Evolutionary conservation across 371 early-diverging fungal genomes (phyloP), one percentile per base, ranked within the genome.

Genomic region (Gilbertella persicaria): DNA sequence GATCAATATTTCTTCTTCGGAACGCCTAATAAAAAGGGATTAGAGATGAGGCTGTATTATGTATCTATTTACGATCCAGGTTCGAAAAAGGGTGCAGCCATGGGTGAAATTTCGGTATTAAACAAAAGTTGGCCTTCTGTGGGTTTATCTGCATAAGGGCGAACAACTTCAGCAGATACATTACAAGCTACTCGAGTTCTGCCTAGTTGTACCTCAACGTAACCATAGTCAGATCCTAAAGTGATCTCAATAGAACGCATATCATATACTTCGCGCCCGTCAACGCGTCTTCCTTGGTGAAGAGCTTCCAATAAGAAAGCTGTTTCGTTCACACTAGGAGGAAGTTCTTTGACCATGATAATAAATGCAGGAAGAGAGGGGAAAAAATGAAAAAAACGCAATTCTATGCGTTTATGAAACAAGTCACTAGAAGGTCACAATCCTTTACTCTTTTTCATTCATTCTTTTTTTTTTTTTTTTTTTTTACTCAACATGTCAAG

Each of bases 121-220:
- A 96, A 90, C 36, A 71, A 48, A 13, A 97, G 66, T 9, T 86
- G 69, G 1, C 98, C 98, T 60, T 98, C 97, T 14, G 88, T 88
- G 4, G 96, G 91, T 38, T 83, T 82, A 57, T 84, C 89, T 1
- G 81, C 69, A 23, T 69, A 69, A 16, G 97, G 97, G 47, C 92
- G 78, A n/a, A 85, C 83, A n/a, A 95, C 89, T 60, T 94, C 91
- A 49, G 90, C 89, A 0, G 91, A 81, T 0, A 95, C 92, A 46
- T 82, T 84, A 0, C 93, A 95, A 4, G 91, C 69, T 3, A 95
- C 93, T 62, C 92, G 88, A 41, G 96, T 94, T 54, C 80, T 81
- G 9, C 96, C 95, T 14, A 94, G 73, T 45, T 84, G 84, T 4
- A 94, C 90, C 53, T 90, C 84, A n/a, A 83, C 92, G 28, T 80